Evolutionary conservation across 2,329 filamentous ascomycete genomes (phyloP).

Genomic region (Helotiales sp.): DNA sequence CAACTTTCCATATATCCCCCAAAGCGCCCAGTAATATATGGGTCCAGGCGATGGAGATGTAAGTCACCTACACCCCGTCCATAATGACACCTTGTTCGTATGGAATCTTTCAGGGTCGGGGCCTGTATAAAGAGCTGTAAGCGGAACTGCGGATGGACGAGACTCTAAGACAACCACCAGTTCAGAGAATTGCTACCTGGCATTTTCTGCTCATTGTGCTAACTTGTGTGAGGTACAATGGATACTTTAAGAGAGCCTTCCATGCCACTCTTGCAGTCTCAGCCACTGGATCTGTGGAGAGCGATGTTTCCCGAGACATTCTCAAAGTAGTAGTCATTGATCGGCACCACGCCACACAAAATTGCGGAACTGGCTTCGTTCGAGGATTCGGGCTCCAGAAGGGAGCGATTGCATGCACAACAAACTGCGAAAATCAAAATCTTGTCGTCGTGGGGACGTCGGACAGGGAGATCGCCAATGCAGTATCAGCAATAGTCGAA

Average conservation of each 20-base stretch:
- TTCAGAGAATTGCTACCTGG: no score
- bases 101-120: no score
- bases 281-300: constrained; percentile 29
- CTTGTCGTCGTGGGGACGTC: constrained; percentile 26
- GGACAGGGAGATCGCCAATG: constrained; percentile 26
- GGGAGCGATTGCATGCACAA: constrained; percentile 29
- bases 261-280: constrained; percentile 26
- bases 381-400: constrained; percentile 20
- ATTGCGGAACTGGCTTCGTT: constrained; percentile 25
- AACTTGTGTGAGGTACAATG: no score
- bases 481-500: constrained; percentile 12
- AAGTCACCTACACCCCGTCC: no score
- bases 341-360: constrained; percentile 23
- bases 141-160: no score
- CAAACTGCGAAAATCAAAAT: constrained; percentile 31
- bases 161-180: no score
- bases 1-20: constrained; percentile 15
- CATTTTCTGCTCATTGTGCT: no score
- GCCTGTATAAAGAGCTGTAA: no score
- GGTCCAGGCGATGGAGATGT: constrained; percentile 31
- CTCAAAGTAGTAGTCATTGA: constrained; percentile 29
- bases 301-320: constrained; percentile 32
- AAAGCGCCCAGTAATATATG: constrained; percentile 12
- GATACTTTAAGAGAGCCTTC: constrained; percentile 31
- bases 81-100: no score